Conservation (phyloP, 495 filamentous ascomycete species). For the Articulospora tetracladia region DNA sequence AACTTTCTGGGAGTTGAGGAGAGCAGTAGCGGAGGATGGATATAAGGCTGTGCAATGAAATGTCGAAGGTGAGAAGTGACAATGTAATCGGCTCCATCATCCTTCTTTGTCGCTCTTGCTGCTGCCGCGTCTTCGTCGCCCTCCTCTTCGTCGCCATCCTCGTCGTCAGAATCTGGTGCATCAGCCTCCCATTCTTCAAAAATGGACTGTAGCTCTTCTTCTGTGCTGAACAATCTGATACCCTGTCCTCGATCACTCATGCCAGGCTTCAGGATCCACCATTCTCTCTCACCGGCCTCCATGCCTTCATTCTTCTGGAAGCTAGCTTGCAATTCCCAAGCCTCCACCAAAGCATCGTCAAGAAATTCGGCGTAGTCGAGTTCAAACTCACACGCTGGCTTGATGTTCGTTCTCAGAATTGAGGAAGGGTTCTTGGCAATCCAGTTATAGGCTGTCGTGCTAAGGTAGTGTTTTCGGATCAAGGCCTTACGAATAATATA, state of each 20-base stretch:
- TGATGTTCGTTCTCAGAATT: conserved; percentile 61
- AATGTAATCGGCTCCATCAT: conserved; percentile 47
- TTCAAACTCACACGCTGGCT: conserved; percentile 77
- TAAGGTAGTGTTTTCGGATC: conserved; percentile 94
- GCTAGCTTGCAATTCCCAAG: conserved; percentile 78
- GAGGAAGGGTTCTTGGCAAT: conserved; percentile 74
- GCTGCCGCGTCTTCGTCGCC: conserved; percentile 18
- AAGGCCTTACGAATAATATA: conserved; percentile 96
- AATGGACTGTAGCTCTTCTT: conserved; percentile 73
- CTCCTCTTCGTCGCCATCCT: conserved; percentile 48
- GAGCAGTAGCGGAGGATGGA: conserved; percentile 81
- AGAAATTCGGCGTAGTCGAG: conserved; percentile 96
- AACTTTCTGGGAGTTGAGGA: conserved; percentile 72
- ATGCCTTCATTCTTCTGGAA: conserved; percentile 56
- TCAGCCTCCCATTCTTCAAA: conserved; percentile 83
- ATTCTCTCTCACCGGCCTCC: conserved; percentile 57
- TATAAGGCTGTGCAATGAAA: conserved; percentile 95
- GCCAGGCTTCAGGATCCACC: conserved; percentile 97
- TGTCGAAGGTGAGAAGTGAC: conserved; percentile 90
- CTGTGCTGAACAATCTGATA: conserved; percentile 80
- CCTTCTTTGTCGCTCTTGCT: conserved; percentile 24
- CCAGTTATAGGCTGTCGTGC: conserved; percentile 75
- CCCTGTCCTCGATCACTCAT: conserved; percentile 97
- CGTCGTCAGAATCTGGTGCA: conserved; percentile 48
- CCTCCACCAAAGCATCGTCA: conserved; percentile 86